Percentiles rank a stretch among this genome's conserved stretches.
Evolutionary conservation across 306 rosid species (phyloP).

Genomic region (Begonia loranthoides): DNA sequence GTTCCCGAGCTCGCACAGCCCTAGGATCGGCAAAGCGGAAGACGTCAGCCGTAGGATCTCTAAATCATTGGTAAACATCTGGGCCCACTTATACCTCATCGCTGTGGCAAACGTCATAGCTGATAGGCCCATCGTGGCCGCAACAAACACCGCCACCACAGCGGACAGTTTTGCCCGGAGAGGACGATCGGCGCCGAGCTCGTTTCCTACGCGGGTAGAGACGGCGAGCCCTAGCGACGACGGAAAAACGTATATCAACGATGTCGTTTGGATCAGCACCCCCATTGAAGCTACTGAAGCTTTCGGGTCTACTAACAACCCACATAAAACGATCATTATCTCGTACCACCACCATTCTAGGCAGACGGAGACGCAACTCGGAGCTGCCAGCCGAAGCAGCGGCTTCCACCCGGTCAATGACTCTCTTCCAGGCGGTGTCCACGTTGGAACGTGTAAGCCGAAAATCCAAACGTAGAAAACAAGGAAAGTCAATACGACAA

Average conservation of each 20-base stretch:
- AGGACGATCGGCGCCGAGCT: conserved; percentile 51
- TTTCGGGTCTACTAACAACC: conserved; percentile 60
- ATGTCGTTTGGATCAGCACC: conserved; percentile 70
- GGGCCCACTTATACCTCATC: conserved; percentile 58
- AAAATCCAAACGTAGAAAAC: conserved; percentile 23
- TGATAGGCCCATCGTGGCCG: conserved; percentile 40
- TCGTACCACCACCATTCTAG: conserved; percentile 99
- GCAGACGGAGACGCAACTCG: conserved; percentile 85
- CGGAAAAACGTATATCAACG: conserved; percentile 75
- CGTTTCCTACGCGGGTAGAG: conserved; percentile 79
- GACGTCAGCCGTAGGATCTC: conserved; percentile 53
- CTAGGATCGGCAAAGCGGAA: conserved; percentile 64
- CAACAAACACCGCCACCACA: conserved; percentile 39
- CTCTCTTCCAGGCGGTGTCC: conserved; percentile 51
- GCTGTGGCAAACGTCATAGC: conserved; percentile 46
- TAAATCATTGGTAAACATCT: conserved; percentile 45
- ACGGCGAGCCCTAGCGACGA: conserved; percentile 74
- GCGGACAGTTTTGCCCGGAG: conserved; percentile 37
- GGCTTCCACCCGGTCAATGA: conserved; percentile 62
- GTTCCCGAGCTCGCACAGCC: conserved; percentile 90
- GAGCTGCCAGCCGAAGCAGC: conserved; percentile 55
- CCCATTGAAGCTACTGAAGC: conserved; percentile 95
- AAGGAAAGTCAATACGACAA: conserved; percentile 23
- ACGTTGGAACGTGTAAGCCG: conserved; percentile 39
- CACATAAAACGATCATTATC: conserved; percentile 85